Evolutionary conservation across 345 rosid species (phyloP), one percentile per base, ranked within the genome.

Genomic region (Murraya koenigii): DNA sequence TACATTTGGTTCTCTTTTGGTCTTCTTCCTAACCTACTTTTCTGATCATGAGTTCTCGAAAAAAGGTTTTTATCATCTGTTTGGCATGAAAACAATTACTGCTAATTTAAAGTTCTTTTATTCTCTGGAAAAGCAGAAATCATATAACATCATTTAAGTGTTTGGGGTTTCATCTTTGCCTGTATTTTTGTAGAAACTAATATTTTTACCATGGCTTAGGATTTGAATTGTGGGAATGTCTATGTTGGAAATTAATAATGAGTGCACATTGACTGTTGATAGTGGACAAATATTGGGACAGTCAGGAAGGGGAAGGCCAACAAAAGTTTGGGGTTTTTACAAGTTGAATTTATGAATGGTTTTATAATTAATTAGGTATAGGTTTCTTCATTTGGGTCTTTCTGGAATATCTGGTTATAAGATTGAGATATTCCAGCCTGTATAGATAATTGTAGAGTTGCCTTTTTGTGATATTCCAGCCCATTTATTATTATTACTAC

Each of bases 1-100:
- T 93, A 74, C 60, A 32, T 36, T 64, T 39, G 72, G n/a, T 65
- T 74, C 28, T 39, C 11, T 19, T 15, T 33, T 56, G 56, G 6
- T 56, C 59, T 17, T 38, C 11, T 56, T 38, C 32, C 8, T 38
- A 11, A 54, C 41, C 35, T 25, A 8, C 72, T 36, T 54, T 47
- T 49, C 60, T 69, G 9, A 15, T 14, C 26, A 7, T 4, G 74
- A 70, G 23, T 49, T 8, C 26, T 70, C 23, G 10, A 4, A 9
- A 11, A 26, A 70, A 28, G 30, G 23, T 49, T 28, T 47, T 5
- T 54, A 30, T 52, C 13, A 7, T 49, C 19, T 10, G 1, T 28
- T 49, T 70, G 39, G 39, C 54, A 70, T 33, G 15, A 7, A 19
- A 52, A 52, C 17, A 52, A 17, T 33, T 17, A 64, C 68, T 33